Conservation (phyloP, 371 early-diverging fungal genomes). For the Mucor racemosus region DNA sequence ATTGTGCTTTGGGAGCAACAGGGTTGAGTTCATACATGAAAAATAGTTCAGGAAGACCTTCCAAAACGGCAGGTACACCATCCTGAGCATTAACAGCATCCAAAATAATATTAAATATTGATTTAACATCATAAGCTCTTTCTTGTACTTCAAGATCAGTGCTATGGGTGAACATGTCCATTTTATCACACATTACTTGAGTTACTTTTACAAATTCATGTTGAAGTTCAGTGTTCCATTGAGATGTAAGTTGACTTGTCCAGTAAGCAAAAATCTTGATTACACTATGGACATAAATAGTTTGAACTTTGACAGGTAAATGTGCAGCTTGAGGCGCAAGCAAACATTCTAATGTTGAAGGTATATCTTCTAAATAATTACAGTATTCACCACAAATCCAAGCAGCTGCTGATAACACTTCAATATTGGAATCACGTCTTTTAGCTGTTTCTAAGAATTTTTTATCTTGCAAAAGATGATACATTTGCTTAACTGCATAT, state of each 20-base stretch:
- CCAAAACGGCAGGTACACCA: conserved; percentile 37
- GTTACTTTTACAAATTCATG: conserved; percentile 55
- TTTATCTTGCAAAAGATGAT: conserved; percentile 62
- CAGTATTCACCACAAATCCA: conserved; percentile 93
- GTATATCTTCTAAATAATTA: conserved; percentile 55
- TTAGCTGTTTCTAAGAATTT: conserved; percentile 66
- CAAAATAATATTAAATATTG: conserved; percentile 62
- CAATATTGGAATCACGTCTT: conserved; percentile 69
- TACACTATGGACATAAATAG: conserved; percentile 73
- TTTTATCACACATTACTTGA: conserved; percentile 56
- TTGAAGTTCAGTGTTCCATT: conserved; percentile 61
- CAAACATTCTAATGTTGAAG: conserved; percentile 61
- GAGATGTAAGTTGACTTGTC: conserved; percentile 62
- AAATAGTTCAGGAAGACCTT: conserved; percentile 67
- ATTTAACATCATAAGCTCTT: conserved; percentile 62
- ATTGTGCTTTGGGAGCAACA: conserved; percentile 91
- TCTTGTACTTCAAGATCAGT: conserved; percentile 86
- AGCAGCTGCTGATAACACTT: conserved; percentile 85
- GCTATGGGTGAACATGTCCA: conserved; percentile 57
- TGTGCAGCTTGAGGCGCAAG: conserved; percentile 58
- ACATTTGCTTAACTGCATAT: conserved; percentile 78
- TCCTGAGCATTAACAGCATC: conserved; percentile 25
- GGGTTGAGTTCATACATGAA: conserved; percentile 89
- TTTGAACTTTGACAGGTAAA: conserved; percentile 68
- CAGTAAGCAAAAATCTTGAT: conserved; percentile 77